These are phyloP conservation scores for Vicia villosa DNA, from an alignment of 306 rosid species.

Conservation along the genomic window DNA sequence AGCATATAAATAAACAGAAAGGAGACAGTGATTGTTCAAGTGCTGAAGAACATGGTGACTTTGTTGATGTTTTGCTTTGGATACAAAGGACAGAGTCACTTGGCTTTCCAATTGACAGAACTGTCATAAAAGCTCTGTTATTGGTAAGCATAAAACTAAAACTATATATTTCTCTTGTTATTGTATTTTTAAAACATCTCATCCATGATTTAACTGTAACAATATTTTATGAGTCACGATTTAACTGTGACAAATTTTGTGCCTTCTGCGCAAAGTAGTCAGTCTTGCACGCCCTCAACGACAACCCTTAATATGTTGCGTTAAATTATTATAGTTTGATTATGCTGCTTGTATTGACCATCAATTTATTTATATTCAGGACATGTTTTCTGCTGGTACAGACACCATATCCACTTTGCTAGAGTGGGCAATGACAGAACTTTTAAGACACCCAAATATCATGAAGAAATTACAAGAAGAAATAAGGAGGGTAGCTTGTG, in stretches of 20 bases:
- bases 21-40: neutral
- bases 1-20: conserved; percentile 33
- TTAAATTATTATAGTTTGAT: neutral
- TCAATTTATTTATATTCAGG: neutral
- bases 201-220: too few species aligned
- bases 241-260: too few species aligned
- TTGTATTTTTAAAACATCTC: too few species aligned
- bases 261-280: too few species aligned
- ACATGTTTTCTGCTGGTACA: conserved; percentile 51
- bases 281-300: too few species aligned
- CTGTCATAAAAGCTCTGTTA: conserved; percentile 50
- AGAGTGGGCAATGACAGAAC: conserved; percentile 39
- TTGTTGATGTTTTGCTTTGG: conserved; percentile 58
- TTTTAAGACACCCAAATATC: conserved; percentile 42
- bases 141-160: neutral
- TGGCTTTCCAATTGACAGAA: conserved; percentile 51
- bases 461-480: conserved; percentile 50
- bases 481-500: conserved; percentile 23
- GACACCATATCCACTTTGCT: conserved; percentile 48
- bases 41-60: conserved; percentile 34
- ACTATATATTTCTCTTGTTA: neutral
- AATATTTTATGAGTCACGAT: too few species aligned
- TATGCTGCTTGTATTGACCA: neutral
- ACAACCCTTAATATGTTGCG: too few species aligned
- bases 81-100: conserved; percentile 33